A percentile compares a stretch with the other conserved stretches of the same genome.
These are phyloP conservation scores for Buxus sempervirens DNA, from an alignment of 164 flowering plant species.

Conservation along the genomic window DNA sequence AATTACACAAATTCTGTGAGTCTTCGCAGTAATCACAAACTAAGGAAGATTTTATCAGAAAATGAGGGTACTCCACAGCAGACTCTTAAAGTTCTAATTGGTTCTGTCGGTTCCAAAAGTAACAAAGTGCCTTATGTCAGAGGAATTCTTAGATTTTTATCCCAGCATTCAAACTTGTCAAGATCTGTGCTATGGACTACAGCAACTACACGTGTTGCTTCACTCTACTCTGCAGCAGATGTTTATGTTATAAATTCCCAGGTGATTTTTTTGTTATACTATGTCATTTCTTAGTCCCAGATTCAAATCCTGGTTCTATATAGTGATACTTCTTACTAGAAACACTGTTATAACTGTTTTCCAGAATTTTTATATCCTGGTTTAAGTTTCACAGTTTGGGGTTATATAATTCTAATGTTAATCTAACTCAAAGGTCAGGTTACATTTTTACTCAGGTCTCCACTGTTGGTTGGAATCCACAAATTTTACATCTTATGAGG, in stretches of 20 bases:
- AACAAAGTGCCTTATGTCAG: constrained; percentile 83
- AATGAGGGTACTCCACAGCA: constrained; percentile 25
- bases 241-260: constrained; percentile 81
- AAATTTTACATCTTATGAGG: no score
- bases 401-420: no score
- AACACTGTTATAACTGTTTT: background rate
- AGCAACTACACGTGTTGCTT: constrained; percentile 87
- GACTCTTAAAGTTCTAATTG: constrained; percentile 71
- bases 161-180: constrained; percentile 62
- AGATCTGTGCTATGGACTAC: constrained; percentile 89
- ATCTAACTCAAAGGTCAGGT: no score
- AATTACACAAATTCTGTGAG: constrained; percentile 11
- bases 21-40: constrained; percentile 9
- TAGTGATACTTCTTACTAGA: background rate
- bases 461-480: no score
- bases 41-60: constrained; percentile 29
- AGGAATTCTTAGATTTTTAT: constrained; percentile 53
- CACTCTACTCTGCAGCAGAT: constrained; percentile 97
- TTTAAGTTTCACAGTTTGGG: no score
- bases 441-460: no score
- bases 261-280: constrained; percentile 33
- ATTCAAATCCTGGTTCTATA: background rate
- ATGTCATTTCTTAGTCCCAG: background rate
- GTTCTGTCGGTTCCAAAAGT: constrained; percentile 96
- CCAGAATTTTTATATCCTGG: background rate